Conservation (phyloP, 2,329 filamentous ascomycete species). For the Penicillium concentricum region DNA sequence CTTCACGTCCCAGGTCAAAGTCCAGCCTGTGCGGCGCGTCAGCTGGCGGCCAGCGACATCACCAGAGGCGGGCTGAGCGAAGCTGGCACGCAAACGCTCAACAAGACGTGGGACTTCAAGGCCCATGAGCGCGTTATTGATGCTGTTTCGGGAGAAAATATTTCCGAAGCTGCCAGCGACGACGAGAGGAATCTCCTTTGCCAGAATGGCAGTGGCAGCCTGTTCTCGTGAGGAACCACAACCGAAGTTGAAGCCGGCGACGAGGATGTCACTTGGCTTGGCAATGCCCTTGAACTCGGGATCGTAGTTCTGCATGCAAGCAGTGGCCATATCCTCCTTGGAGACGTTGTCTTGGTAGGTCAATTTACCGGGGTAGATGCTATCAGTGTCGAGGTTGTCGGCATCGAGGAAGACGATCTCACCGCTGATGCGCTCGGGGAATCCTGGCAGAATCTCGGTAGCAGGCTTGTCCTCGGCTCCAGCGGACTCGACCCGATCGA, state of each 20-base stretch:
- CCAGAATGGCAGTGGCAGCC: slow-evolving; percentile 72
- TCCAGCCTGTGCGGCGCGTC: slow-evolving; percentile 57
- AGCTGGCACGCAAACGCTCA: slow-evolving; percentile 31
- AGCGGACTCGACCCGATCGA: slow-evolving; percentile 51
- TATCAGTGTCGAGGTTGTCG: slow-evolving; percentile 88
- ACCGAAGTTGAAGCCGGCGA: slow-evolving; percentile 86
- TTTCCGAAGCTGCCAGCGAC: slow-evolving; percentile 41
- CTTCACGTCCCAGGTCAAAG: slow-evolving; percentile 74
- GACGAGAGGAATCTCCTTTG: slow-evolving; percentile 38
- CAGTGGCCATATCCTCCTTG: slow-evolving; percentile 76
- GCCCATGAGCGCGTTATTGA: slow-evolving; percentile 45
- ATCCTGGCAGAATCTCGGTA: slow-evolving; percentile 78
- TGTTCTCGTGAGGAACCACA: slow-evolving; percentile 80
- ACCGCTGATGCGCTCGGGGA: slow-evolving; percentile 77
- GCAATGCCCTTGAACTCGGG: slow-evolving; percentile 63
- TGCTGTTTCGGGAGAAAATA: slow-evolving; percentile 41
- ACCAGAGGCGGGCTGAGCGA: slow-evolving; percentile 8
- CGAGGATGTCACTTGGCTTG: slow-evolving; percentile 73
- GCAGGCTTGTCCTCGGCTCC: slow-evolving; percentile 18
- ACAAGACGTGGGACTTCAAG: slow-evolving; percentile 41
- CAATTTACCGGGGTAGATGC: slow-evolving; percentile 87
- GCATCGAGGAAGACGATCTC: slow-evolving; percentile 87
- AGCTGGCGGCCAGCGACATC: slow-evolving; percentile 13
- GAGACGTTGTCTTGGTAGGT: slow-evolving; percentile 87
- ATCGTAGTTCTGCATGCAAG: slow-evolving; percentile 96